phyloP scores from a whole-genome alignment of 495 filamentous ascomycete species.

The Xylaria intraflava region DNA sequence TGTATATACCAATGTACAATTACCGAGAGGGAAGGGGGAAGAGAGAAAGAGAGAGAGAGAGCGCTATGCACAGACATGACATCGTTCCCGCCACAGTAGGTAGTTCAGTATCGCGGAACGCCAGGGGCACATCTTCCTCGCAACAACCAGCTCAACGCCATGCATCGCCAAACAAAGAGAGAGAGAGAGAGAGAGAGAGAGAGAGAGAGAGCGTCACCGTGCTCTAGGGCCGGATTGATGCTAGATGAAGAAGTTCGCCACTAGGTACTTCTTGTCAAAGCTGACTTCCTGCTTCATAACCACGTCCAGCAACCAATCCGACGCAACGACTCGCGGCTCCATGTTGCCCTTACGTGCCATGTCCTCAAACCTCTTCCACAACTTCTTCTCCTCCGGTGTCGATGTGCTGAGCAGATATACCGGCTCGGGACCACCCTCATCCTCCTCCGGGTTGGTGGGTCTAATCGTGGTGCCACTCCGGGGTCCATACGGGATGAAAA shows the following conservation, averaged over 20 bases:
- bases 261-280: slow-evolving; percentile 57
- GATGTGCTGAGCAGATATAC: slow-evolving; percentile 69
- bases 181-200: background rate
- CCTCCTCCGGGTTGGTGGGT: slow-evolving; percentile 50
- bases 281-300: slow-evolving; percentile 76
- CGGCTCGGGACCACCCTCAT: slow-evolving; percentile 56
- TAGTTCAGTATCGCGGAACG: slow-evolving; percentile 4
- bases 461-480: slow-evolving; percentile 54
- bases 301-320: slow-evolving; percentile 84
- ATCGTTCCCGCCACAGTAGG: slow-evolving; percentile 6
- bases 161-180: background rate
- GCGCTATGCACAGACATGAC: background rate
- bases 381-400: slow-evolving; percentile 54
- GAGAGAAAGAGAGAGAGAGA: background rate
- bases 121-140: background rate
- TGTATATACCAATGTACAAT: no score
- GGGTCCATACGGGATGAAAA: slow-evolving; percentile 70
- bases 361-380: slow-evolving; percentile 76
- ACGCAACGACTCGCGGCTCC: slow-evolving; percentile 65
- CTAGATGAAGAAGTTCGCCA: slow-evolving; percentile 27
- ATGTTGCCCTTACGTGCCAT: slow-evolving; percentile 66
- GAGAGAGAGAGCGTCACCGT: background rate
- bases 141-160: slow-evolving; percentile 2
- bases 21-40: background rate
- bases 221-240: background rate